A percentile compares a stretch with the other conserved stretches of the same genome.
Conservation (phyloP, 169 alveolate genomes). For the Plasmodium ovale region DNA sequence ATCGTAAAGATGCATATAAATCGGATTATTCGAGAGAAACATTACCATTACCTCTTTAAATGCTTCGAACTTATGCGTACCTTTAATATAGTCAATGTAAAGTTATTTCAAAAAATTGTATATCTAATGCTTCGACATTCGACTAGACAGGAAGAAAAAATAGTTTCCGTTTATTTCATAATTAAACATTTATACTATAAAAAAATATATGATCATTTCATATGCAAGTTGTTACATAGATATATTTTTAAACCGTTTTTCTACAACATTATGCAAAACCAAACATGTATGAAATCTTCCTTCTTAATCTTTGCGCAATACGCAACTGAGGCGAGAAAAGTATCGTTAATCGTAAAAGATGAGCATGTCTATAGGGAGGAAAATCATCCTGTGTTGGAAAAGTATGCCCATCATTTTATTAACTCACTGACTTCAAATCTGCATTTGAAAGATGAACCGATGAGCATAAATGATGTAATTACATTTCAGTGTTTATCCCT, state of each 20-base stretch:
- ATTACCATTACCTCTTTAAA: constrained; percentile 7
- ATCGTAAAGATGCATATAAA: background rate
- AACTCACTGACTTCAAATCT: background rate
- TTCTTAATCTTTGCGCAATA: constrained; percentile 23
- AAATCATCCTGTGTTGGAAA: background rate
- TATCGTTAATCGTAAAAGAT: too few species aligned
- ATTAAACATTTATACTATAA: constrained; percentile 32
- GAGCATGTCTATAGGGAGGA: too few species aligned
- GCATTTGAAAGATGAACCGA: background rate
- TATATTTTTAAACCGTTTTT: constrained; percentile 15
- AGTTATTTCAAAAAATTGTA: constrained; percentile 3
- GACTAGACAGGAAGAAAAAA: constrained; percentile 15
- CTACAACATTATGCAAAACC: constrained; percentile 13
- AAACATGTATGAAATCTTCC: background rate
- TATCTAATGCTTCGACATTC: constrained; percentile 16
- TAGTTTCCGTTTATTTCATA: constrained; percentile 30
- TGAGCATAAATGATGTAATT: constrained; percentile 6
- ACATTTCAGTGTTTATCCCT: constrained; percentile 21
- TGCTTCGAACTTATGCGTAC: constrained; percentile 22
- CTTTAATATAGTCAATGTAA: constrained; percentile 20
- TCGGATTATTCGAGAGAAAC: background rate
- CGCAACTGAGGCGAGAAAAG: too few species aligned
- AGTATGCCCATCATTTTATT: constrained; percentile 15
- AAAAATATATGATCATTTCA: background rate
- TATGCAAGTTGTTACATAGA: constrained; percentile 7